These are phyloP conservation scores for Solioccasus polychromus DNA, from an alignment of 768 basidiomycete species.

Conservation along the genomic window DNA sequence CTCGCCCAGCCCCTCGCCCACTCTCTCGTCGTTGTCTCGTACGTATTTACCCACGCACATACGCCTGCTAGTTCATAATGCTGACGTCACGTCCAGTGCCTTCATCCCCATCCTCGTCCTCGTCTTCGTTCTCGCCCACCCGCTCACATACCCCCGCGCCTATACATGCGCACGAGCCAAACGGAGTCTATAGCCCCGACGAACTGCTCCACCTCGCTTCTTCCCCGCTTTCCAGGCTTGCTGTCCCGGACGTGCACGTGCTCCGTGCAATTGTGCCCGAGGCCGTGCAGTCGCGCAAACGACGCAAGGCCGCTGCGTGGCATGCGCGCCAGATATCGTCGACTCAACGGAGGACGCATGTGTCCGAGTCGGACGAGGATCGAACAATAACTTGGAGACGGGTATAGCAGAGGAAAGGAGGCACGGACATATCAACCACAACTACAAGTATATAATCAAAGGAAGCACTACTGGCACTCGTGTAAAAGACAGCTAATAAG, in stretches of 20 bases:
- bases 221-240: constrained; percentile 20
- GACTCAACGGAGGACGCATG: constrained; percentile 1
- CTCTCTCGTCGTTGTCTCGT: neutral
- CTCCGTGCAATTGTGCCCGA: constrained; percentile 25
- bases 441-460: too few species aligned
- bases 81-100: neutral
- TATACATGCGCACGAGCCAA: neutral
- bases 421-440: too few species aligned
- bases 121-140: neutral
- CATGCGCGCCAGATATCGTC: constrained; percentile 7
- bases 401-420: neutral
- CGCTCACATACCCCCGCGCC: neutral
- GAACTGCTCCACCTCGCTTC: constrained; percentile 23
- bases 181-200: constrained; percentile 24
- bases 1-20: constrained; percentile 1
- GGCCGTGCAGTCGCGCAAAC: constrained; percentile 24
- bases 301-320: constrained; percentile 27
- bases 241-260: neutral
- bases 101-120: neutral
- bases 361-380: constrained; percentile 20
- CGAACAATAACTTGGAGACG: constrained; percentile 16
- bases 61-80: too few species aligned
- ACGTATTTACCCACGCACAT: too few species aligned
- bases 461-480: too few species aligned
- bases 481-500: too few species aligned